Percentiles rank a stretch among this genome's conserved stretches.
Conservation (phyloP, 139 green algal genomes). For the Diplosphaera chodatii region DNA sequence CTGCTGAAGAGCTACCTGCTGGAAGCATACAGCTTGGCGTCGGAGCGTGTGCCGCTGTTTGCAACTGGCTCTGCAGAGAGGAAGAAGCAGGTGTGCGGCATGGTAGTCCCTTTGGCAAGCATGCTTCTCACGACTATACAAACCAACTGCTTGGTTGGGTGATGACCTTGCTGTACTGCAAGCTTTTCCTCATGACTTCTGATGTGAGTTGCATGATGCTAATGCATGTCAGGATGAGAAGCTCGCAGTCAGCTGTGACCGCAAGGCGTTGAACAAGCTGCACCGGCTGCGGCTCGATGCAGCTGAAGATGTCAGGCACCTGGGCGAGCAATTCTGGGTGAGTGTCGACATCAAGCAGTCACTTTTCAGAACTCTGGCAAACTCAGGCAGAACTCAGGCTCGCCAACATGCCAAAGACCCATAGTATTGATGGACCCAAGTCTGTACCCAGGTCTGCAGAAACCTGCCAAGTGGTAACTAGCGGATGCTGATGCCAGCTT, state of each 20-base stretch:
- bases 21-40: slow-evolving; percentile 41
- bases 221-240: slow-evolving; percentile 32
- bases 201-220: too few species aligned
- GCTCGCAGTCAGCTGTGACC: slow-evolving; percentile 9
- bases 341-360: not conserved
- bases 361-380: not conserved
- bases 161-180: not conserved
- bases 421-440: not conserved
- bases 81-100: slow-evolving; percentile 6
- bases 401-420: not conserved
- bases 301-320: slow-evolving; percentile 5
- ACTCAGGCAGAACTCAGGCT: not conserved
- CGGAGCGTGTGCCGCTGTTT: slow-evolving; percentile 38
- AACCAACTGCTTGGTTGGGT: not conserved
- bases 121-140: too few species aligned
- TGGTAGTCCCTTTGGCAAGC: too few species aligned
- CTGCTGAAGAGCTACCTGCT: slow-evolving; percentile 68
- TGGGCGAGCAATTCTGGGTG: slow-evolving; percentile 21
- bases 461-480: too few species aligned
- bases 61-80: slow-evolving; percentile 5
- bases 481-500: too few species aligned
- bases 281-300: slow-evolving; percentile 21
- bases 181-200: too few species aligned
- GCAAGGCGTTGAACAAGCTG: slow-evolving; percentile 1
- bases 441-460: too few species aligned